A percentile compares a stretch with the other conserved stretches of the same genome.
phyloP scores from a whole-genome alignment of 2,329 filamentous ascomycete genomes.

The Ophiostoma piceae region DNA sequence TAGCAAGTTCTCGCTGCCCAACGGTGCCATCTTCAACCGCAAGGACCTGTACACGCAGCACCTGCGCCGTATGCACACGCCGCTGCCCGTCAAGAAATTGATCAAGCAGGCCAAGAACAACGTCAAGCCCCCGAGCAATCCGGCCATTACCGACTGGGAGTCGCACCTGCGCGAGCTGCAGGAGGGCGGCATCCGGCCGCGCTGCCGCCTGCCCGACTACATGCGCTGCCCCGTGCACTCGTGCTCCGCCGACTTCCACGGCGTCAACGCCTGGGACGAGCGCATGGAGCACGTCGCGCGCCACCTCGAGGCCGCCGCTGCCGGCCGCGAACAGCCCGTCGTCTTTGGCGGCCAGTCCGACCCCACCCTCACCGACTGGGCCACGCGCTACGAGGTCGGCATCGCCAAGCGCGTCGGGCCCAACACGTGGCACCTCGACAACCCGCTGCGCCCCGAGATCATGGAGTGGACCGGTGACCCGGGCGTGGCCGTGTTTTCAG shows the following conservation, averaged over 20 bases:
- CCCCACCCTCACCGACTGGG: constrained; percentile 40
- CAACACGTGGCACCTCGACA: constrained; percentile 28
- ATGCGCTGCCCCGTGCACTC: constrained; percentile 58
- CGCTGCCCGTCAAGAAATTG: constrained; percentile 36
- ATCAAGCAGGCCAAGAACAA: constrained; percentile 32
- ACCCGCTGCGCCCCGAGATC: constrained; percentile 28
- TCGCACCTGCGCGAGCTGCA: constrained; percentile 53
- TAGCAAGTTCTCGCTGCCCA: constrained; percentile 36
- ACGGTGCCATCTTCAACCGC: constrained; percentile 71
- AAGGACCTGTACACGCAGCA: constrained; percentile 92
- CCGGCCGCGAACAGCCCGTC: constrained; percentile 33
- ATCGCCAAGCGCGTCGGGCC: constrained; percentile 34
- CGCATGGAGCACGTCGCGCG: constrained; percentile 82
- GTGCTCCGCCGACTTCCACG: constrained; percentile 58
- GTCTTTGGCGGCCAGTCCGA: constrained; percentile 40
- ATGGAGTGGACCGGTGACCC: constrained; percentile 23
- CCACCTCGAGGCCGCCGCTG: constrained; percentile 60
- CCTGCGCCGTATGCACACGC: constrained; percentile 75
- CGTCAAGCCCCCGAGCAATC: constrained; percentile 32
- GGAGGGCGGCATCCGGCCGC: constrained; percentile 51
- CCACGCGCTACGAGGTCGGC: constrained; percentile 35
- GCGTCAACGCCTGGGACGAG: constrained; percentile 65
- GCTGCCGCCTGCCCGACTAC: constrained; percentile 56
- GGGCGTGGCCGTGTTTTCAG: background rate
- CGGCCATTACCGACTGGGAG: constrained; percentile 41